phyloP scores from a whole-genome alignment of 1,284 basidiomycete species.

The Agaricales sp. region DNA sequence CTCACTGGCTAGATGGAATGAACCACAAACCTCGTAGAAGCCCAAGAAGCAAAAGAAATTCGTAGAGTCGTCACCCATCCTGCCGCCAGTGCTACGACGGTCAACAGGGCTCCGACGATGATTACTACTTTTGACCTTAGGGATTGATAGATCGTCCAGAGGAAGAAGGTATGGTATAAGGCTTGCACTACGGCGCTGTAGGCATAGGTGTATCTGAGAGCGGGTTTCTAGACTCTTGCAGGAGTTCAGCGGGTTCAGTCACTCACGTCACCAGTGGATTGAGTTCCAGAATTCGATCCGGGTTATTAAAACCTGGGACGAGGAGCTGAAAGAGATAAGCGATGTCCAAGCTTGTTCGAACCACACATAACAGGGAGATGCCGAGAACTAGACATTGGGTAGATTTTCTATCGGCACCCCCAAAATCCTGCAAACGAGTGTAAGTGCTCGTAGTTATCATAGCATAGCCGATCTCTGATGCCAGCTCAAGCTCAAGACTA shows the following conservation, averaged over 20 bases:
- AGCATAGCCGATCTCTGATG: too few species aligned
- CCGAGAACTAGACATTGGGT: background rate
- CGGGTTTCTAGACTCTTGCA: too few species aligned
- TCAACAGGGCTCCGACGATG: background rate
- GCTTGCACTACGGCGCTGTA: background rate
- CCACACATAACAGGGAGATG: background rate
- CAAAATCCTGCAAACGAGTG: background rate
- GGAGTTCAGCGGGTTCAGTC: too few species aligned
- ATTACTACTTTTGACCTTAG: background rate
- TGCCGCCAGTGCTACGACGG: background rate
- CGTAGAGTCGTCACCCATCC: background rate
- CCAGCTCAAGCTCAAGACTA: too few species aligned
- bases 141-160: background rate
- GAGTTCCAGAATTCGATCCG: background rate
- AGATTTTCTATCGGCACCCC: background rate
- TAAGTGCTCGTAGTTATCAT: too few species aligned
- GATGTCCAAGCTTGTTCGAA: background rate
- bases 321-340: background rate
- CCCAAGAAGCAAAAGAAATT: background rate
- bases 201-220: constrained; percentile 1
- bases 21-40: background rate
- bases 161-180: background rate
- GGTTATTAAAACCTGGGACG: background rate
- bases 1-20: too few species aligned
- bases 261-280: background rate